Evolutionary conservation across 2,329 filamentous ascomycete genomes (phyloP), one percentile per base, ranked within the genome.

Genomic region (Phialemonium atrogriseum): DNA sequence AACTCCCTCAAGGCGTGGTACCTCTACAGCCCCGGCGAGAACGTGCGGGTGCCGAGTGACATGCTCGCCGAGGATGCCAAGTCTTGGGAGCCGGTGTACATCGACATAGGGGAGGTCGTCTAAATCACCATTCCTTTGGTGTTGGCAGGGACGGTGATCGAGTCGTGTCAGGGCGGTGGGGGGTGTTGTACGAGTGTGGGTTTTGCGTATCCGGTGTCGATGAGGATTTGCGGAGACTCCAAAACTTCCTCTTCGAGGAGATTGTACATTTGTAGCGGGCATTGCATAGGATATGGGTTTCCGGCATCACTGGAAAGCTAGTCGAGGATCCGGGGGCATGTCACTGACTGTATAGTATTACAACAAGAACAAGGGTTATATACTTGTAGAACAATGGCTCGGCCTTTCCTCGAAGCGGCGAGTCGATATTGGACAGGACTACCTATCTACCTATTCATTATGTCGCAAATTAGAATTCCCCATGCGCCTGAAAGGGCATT

Each of bases 1-100:
- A 80, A 82, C 41, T 80, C 87, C 12, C 67, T 98, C 51, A 94
- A 94, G 68, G 71, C 80, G 5, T 98, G 91, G 91, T 98, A 98
- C 59, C 67, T 98, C 32, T 98, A 98, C 65, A 88, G 80, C 55
- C 89, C 91, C 17, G 66, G 70, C 34, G 61, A 67, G 45, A 61
- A 74, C 41, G 71, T 77, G 30, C 68, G 70, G 36, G 66, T 85
- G 39, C 81, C 81, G 15, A 84, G 80, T 51, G 77, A 84, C 41
- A 80, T 73, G 63, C 68, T 82, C 44, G 64, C 69, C 33, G 65
- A 74, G 41, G 69, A 65, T 27, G 73, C 76, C 25, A 62, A 62
- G 47, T 65, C 71, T 5, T 85, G 79, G 79, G 72, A 71, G 57
- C 73, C 80, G 3, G 72, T 70, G 32, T 66, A 84, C 46, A 70